A percentile compares a stretch with the other conserved stretches of the same genome.
phyloP scores from a whole-genome alignment of 1,284 basidiomycete genomes.

The Ustilago vetiveriae region DNA sequence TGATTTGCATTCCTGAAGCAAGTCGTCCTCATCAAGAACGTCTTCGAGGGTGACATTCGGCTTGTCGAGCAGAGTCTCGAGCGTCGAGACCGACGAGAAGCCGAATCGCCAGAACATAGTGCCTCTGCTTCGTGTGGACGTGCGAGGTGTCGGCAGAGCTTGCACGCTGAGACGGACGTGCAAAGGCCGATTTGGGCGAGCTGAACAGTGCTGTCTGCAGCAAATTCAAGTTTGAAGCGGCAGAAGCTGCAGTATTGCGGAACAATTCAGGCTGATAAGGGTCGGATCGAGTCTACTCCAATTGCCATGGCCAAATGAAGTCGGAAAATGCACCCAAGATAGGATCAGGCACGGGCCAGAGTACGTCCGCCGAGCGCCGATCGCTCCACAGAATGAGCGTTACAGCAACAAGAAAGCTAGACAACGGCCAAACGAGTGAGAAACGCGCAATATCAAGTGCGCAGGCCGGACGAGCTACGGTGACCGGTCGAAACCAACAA shows the following conservation, averaged over 20 bases:
- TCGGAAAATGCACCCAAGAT: slow-evolving; percentile 4
- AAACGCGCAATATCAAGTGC: not conserved
- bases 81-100: slow-evolving; percentile 60
- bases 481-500: not conserved
- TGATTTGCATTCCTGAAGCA: slow-evolving; percentile 92
- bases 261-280: too few species aligned
- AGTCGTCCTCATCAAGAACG: slow-evolving; percentile 90
- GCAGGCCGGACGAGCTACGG: not conserved
- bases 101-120: slow-evolving; percentile 64
- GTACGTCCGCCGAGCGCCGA: not conserved
- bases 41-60: slow-evolving; percentile 76
- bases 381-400: too few species aligned
- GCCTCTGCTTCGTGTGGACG: slow-evolving; percentile 1
- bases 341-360: not conserved
- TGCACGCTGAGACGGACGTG: not conserved
- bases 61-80: slow-evolving; percentile 63
- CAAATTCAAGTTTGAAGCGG: too few species aligned
- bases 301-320: not conserved
- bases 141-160: slow-evolving; percentile 5
- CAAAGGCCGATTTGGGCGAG: not conserved
- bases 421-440: not conserved
- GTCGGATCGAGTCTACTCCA: not conserved
- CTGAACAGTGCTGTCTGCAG: too few species aligned
- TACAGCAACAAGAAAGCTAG: too few species aligned
- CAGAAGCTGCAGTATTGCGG: too few species aligned